phyloP scores from a whole-genome alignment of 495 filamentous ascomycete species.

The Penicillium verhagenii region DNA sequence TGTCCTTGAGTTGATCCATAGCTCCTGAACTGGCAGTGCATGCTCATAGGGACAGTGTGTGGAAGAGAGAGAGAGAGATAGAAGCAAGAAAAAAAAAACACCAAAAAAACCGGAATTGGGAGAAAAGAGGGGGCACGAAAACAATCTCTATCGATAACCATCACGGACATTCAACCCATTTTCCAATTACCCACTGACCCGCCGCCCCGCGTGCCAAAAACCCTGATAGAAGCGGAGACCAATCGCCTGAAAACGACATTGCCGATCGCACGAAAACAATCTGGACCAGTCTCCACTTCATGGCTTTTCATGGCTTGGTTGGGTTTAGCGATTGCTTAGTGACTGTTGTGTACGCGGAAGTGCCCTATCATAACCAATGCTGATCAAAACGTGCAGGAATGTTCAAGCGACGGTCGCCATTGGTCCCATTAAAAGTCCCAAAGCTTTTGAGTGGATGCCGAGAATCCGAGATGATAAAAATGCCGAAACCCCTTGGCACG shows the following conservation, averaged over 20 bases:
- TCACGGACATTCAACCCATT: not conserved
- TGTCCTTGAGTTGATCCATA: slow-evolving; percentile 21
- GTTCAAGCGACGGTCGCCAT: not conserved
- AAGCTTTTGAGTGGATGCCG: no score
- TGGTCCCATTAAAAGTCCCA: slow-evolving; percentile 4
- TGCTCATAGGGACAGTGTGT: no score
- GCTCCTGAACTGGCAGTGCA: not conserved
- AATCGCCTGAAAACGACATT: slow-evolving; percentile 15
- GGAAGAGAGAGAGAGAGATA: no score
- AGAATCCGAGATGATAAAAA: not conserved
- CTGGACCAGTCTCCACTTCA: slow-evolving; percentile 9
- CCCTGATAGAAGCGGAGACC: slow-evolving; percentile 7
- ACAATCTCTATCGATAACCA: not conserved
- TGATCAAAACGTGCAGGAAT: slow-evolving; percentile 1
- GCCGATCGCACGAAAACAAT: slow-evolving; percentile 20
- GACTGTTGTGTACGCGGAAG: slow-evolving; percentile 1
- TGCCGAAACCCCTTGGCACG: not conserved
- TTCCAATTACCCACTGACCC: not conserved
- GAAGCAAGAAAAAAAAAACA: not conserved
- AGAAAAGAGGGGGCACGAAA: not conserved
- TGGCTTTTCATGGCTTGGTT: slow-evolving; percentile 1
- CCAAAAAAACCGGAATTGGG: not conserved
- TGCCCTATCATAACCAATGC: slow-evolving; percentile 9
- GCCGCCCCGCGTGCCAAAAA: slow-evolving; percentile 16
- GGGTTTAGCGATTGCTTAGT: slow-evolving; percentile 22